phyloP scores from a whole-genome alignment of 208 protist species.

The Naegleria lovaniensis region DNA sequence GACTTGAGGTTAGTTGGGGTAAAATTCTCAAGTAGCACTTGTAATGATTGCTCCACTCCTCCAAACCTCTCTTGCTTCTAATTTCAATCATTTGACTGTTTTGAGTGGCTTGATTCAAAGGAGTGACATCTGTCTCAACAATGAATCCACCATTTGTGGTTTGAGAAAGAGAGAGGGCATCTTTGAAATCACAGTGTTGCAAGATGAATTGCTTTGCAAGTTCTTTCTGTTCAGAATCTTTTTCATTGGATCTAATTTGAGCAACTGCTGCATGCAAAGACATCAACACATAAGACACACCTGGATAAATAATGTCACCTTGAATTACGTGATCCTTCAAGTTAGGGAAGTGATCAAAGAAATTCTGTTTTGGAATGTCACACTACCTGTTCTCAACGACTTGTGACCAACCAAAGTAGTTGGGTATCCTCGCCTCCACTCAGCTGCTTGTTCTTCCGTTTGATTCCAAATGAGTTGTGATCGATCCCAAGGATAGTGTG shows the following conservation, averaged over 20 bases:
- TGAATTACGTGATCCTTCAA: conserved; percentile 15
- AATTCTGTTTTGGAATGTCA: background rate
- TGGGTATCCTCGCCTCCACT: background rate
- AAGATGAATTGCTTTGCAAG: background rate
- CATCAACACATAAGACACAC: background rate
- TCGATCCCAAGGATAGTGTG: background rate
- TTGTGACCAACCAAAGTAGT: background rate
- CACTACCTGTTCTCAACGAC: background rate
- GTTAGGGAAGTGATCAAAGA: background rate
- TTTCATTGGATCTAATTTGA: background rate
- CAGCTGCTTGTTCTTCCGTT: conserved; percentile 13
- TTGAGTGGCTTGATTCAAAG: background rate
- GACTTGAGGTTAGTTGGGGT: background rate
- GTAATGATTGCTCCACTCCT: background rate
- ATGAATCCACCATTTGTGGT: background rate
- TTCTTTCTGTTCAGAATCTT: background rate
- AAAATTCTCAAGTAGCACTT: background rate
- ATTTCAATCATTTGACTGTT: background rate
- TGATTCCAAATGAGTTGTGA: background rate
- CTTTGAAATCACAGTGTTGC: background rate
- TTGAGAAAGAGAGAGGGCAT: background rate
- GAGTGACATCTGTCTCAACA: background rate
- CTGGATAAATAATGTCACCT: background rate
- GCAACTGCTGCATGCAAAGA: background rate
- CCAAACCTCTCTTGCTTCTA: background rate